phyloP scores from a whole-genome alignment of 192 early-diverging fungal species.

The Umbelopsis ramanniana region DNA sequence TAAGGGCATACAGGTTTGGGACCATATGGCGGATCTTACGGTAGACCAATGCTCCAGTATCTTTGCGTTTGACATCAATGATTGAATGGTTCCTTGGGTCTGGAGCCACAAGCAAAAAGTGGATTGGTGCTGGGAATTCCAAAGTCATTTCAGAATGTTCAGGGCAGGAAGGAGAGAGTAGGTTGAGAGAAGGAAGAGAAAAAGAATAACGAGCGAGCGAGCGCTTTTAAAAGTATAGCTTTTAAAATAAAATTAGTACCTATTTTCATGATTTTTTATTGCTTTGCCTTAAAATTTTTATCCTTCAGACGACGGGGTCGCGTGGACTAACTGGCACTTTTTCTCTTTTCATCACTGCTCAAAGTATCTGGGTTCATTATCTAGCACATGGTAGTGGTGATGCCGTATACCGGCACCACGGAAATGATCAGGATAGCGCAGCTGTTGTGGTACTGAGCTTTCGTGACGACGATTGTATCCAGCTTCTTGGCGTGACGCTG shows the following conservation, averaged over 20 bases:
- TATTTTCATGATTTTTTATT: constrained; percentile 1
- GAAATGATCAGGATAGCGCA: constrained; percentile 73
- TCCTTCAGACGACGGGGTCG: neutral
- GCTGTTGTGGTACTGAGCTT: constrained; percentile 49
- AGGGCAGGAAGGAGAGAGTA: neutral
- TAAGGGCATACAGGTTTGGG: constrained; percentile 26
- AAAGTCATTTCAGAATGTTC: constrained; percentile 15
- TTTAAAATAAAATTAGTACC: constrained; percentile 22
- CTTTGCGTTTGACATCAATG: constrained; percentile 26
- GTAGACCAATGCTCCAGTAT: constrained; percentile 19
- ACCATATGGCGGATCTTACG: constrained; percentile 26
- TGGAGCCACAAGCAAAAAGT: neutral
- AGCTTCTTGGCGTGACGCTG: constrained; percentile 48
- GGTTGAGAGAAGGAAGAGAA: neutral
- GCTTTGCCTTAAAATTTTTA: neutral
- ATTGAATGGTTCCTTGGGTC: constrained; percentile 24
- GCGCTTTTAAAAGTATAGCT: too few relatives aligned
- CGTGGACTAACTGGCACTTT: neutral
- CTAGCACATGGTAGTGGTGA: constrained; percentile 80
- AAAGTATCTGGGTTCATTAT: constrained; percentile 72
- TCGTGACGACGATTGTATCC: constrained; percentile 64
- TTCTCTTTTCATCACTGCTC: constrained; percentile 19
- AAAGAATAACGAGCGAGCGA: constrained; percentile 5
- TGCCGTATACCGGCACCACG: constrained; percentile 69
- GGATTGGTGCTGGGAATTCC: neutral